Evolutionary conservation across 2,329 filamentous ascomycete genomes (phyloP), one percentile per base, ranked within the genome.

Genomic region (Huntiella bhutanensis): DNA sequence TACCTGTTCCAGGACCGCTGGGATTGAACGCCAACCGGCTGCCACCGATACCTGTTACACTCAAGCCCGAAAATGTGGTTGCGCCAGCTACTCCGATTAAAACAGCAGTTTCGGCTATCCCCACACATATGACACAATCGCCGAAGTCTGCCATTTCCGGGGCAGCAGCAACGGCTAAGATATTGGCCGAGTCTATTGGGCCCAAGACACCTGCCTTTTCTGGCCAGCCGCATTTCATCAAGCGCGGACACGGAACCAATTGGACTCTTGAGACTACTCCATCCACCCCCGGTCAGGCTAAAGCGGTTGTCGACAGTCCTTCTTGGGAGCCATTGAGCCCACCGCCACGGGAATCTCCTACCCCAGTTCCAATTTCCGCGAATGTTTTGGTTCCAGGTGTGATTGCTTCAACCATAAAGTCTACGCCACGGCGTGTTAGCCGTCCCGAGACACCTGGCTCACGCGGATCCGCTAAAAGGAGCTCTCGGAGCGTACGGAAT

Each of bases 211-310:
- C 49, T n/a, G 37, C 40, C 22, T 22, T 33, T 7, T 39, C 46
- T 19, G 37, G 39, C 12, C 41, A 42, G 32, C 43, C 39, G 13
- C 41, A 40, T 41, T 59, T 53, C 51, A 44, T 61, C 37, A 51
- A 60, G 42, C 55, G 59, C 48, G 59, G 62, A 35, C 57, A 60
- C 49, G 73, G 71, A 39, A 80, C 75, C 0, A 71, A 69, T 54
- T 80, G 75, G 75, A 70, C 65, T 2, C 62, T 69, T 12, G 65
- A 63, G 4, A 67, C 71, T 5, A 75, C 72, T 1, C 70, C 72
- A 3, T 73, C 73, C 4, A 80, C 75, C 1, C 75, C 75, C 2
- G 57, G 59, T 13, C 62, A 60, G 7, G 52, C 58, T 8, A 50
- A 53, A 19, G 53, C 49, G 13, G 64, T 67, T 41, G 57, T 64